Conservation (phyloP, 495 filamentous ascomycete species). For the Neurospora sp. region DNA sequence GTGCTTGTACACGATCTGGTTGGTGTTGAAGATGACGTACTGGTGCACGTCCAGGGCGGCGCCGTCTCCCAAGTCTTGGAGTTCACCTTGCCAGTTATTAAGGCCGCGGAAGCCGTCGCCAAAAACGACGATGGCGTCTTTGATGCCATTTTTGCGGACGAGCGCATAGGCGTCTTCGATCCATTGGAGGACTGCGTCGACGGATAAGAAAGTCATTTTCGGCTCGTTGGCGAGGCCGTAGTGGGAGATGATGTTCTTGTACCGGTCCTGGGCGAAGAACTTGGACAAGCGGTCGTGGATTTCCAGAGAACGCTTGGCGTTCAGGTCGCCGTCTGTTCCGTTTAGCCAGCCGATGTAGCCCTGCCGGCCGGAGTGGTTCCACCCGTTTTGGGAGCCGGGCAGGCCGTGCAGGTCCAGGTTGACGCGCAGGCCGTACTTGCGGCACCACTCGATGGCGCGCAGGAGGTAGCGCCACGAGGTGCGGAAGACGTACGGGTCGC, state of each 20-base stretch:
- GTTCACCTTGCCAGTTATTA: slow-evolving; percentile 63
- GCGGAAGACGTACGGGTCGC: slow-evolving; percentile 79
- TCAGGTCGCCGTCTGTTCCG: slow-evolving; percentile 56
- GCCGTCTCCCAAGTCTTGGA: slow-evolving; percentile 39
- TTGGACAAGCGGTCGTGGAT: slow-evolving; percentile 68
- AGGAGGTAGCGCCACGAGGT: slow-evolving; percentile 92
- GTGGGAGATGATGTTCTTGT: slow-evolving; percentile 72
- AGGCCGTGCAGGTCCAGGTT: slow-evolving; percentile 89
- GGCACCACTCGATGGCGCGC: slow-evolving; percentile 81
- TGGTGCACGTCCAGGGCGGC: slow-evolving; percentile 89
- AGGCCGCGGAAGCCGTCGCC: slow-evolving; percentile 81
- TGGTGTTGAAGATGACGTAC: slow-evolving; percentile 79
- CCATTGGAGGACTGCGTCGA: slow-evolving; percentile 57
- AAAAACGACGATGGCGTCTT: slow-evolving; percentile 53
- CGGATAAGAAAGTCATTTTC: slow-evolving; percentile 56
- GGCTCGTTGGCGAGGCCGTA: slow-evolving; percentile 87
- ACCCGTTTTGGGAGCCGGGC: slow-evolving; percentile 80
- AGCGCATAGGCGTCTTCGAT: slow-evolving; percentile 51
- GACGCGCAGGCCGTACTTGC: slow-evolving; percentile 87
- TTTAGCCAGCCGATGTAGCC: slow-evolving; percentile 69
- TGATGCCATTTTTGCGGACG: slow-evolving; percentile 60
- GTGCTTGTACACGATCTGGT: slow-evolving; percentile 64
- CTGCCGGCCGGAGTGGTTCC: slow-evolving; percentile 76
- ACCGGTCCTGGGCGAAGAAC: slow-evolving; percentile 79
- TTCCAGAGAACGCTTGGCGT: slow-evolving; percentile 68